phyloP scores from a whole-genome alignment of 1,284 basidiomycete genomes.

The Inonotus obliquus region DNA sequence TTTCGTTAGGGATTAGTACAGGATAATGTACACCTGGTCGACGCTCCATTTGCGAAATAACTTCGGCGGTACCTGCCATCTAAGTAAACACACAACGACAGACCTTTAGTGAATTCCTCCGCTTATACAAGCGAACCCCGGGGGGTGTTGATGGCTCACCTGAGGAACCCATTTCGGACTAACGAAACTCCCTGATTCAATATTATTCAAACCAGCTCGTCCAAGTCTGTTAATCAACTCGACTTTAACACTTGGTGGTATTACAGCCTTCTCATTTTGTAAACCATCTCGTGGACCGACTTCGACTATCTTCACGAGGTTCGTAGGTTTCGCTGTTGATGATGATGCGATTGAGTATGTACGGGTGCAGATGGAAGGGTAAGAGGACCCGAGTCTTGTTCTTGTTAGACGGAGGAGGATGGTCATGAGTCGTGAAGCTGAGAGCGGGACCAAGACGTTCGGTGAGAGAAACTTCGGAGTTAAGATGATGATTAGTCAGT shows the following conservation, averaged over 20 bases:
- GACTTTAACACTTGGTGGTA: slow-evolving; percentile 73
- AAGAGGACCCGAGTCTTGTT: background rate
- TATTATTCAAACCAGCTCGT: slow-evolving; percentile 62
- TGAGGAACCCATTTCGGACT: slow-evolving; percentile 93
- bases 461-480: too few species aligned
- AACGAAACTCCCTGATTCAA: slow-evolving; percentile 92
- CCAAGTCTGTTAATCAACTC: slow-evolving; percentile 78
- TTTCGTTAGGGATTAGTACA: slow-evolving; percentile 83
- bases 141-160: slow-evolving; percentile 38
- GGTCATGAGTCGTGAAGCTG: background rate
- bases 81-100: slow-evolving; percentile 34
- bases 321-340: slow-evolving; percentile 17
- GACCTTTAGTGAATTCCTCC: background rate
- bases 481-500: too few species aligned
- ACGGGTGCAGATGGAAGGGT: background rate
- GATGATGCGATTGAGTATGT: background rate
- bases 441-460: too few species aligned
- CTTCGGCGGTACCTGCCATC: slow-evolving; percentile 84
- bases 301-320: slow-evolving; percentile 75
- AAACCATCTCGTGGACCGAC: slow-evolving; percentile 91
- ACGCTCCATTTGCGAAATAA: slow-evolving; percentile 55
- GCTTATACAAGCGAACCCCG: background rate
- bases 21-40: slow-evolving; percentile 63
- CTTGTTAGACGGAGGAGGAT: background rate
- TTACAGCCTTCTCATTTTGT: slow-evolving; percentile 82